Conservation (phyloP, 2,329 filamentous ascomycete genomes). For the Dothiorella sarmentorum region DNA sequence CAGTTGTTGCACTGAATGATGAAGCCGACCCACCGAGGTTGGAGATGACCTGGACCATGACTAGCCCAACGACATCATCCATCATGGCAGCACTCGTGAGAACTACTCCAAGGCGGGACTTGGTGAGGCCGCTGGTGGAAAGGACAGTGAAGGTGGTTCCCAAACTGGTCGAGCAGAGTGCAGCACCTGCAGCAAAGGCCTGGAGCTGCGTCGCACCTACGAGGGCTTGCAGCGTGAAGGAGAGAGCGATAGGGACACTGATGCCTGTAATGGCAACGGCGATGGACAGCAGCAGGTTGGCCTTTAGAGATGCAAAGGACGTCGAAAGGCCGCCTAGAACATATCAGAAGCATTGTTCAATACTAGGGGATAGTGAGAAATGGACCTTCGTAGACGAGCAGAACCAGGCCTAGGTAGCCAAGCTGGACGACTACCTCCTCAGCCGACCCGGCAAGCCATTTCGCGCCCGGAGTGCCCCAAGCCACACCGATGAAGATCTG, state of each 20-base stretch:
- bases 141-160: constrained; percentile 68
- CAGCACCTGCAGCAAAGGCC: constrained; percentile 69
- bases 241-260: constrained; percentile 59
- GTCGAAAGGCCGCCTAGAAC: constrained; percentile 56
- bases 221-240: constrained; percentile 56
- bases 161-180: constrained; percentile 69
- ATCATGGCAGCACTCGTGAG: constrained; percentile 73
- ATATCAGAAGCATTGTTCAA: not conserved
- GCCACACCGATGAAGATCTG: constrained; percentile 68
- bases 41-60: constrained; percentile 74
- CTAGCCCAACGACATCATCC: constrained; percentile 73
- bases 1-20: constrained; percentile 38
- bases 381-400: constrained; percentile 67
- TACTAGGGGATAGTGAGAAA: constrained; percentile 2
- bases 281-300: constrained; percentile 59
- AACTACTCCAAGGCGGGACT: constrained; percentile 58
- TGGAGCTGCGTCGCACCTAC: constrained; percentile 54
- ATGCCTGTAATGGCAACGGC: constrained; percentile 66
- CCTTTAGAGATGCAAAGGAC: constrained; percentile 52
- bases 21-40: constrained; percentile 51
- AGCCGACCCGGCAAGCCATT: constrained; percentile 53
- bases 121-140: constrained; percentile 56
- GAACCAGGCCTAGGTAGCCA: constrained; percentile 69
- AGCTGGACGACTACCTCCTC: constrained; percentile 60
- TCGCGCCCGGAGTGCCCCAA: constrained; percentile 64